phyloP scores from a whole-genome alignment of 169 alveolate genomes.

The Plasmodium knowlesi region DNA sequence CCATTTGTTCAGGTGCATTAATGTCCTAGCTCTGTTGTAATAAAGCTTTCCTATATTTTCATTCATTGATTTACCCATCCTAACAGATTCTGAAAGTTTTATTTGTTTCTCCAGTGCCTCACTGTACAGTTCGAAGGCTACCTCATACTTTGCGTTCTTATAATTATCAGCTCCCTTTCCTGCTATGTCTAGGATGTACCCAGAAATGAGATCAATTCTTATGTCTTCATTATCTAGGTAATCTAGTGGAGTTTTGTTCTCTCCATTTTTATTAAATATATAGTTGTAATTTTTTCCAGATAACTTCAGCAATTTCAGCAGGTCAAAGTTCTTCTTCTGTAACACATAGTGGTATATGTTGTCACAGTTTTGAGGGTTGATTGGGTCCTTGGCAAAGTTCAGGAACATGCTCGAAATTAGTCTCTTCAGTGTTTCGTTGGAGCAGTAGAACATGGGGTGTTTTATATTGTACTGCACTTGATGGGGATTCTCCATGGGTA shows the following conservation, averaged over 20 bases:
- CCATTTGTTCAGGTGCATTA: slow-evolving; percentile 84
- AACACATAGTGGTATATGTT: slow-evolving; percentile 81
- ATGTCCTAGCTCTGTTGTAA: slow-evolving; percentile 83
- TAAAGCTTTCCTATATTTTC: slow-evolving; percentile 82
- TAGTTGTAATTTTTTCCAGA: slow-evolving; percentile 64
- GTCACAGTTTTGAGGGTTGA: slow-evolving; percentile 77
- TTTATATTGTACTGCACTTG: slow-evolving; percentile 43
- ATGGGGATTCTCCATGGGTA: not conserved
- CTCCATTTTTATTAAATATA: slow-evolving; percentile 60
- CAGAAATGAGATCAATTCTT: slow-evolving; percentile 75
- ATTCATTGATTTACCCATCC: slow-evolving; percentile 66
- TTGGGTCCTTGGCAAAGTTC: slow-evolving; percentile 73
- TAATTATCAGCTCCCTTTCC: slow-evolving; percentile 82
- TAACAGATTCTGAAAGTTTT: slow-evolving; percentile 30
- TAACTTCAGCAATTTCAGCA: slow-evolving; percentile 74
- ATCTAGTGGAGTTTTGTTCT: slow-evolving; percentile 80
- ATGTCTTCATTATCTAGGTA: slow-evolving; percentile 71
- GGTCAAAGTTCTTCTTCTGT: slow-evolving; percentile 74
- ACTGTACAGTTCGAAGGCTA: slow-evolving; percentile 77
- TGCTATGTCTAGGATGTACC: slow-evolving; percentile 79
- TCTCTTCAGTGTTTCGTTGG: slow-evolving; percentile 50
- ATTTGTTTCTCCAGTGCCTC: slow-evolving; percentile 82
- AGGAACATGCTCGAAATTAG: slow-evolving; percentile 39
- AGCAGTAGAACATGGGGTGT: slow-evolving; percentile 67
- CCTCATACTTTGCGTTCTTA: slow-evolving; percentile 72